A percentile compares a stretch with the other conserved stretches of the same genome.
Conservation (phyloP, 2,329 filamentous ascomycete species). For the Apiospora hydei region DNA sequence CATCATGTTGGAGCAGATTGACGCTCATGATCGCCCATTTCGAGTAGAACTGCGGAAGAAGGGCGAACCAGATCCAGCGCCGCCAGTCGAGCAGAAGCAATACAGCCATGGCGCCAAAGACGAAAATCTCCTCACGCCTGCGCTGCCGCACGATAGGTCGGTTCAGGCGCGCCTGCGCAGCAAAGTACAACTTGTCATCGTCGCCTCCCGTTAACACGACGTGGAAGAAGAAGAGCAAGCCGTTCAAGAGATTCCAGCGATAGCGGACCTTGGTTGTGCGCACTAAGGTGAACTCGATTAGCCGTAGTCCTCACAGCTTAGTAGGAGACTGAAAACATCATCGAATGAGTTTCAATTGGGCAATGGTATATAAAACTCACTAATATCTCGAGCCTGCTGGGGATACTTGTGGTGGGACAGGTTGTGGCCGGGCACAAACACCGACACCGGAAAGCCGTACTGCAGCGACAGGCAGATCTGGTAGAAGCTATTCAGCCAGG, state of each 20-base stretch:
- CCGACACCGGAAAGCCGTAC: constrained; percentile 29
- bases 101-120: constrained; percentile 26
- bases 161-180: constrained; percentile 27
- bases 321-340: neutral
- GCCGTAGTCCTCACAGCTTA: neutral
- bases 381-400: constrained; percentile 29
- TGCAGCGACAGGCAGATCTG: constrained; percentile 29
- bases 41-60: constrained; percentile 29
- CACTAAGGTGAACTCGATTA: constrained; percentile 24
- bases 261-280: constrained; percentile 30
- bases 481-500: constrained; percentile 26
- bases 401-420: constrained; percentile 30
- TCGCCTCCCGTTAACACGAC: constrained; percentile 27
- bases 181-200: constrained; percentile 29
- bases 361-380: constrained; percentile 24
- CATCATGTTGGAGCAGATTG: constrained; percentile 28
- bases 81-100: constrained; percentile 30
- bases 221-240: constrained; percentile 29
- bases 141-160: constrained; percentile 28
- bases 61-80: constrained; percentile 29
- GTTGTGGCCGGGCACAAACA: constrained; percentile 30
- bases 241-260: constrained; percentile 28
- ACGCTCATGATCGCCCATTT: constrained; percentile 27
- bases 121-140: constrained; percentile 24
- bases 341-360: neutral